Base-by-base conservation (phyloP, 192 early-diverging fungal genomes). In the Kickxella alabastrina region DNA sequence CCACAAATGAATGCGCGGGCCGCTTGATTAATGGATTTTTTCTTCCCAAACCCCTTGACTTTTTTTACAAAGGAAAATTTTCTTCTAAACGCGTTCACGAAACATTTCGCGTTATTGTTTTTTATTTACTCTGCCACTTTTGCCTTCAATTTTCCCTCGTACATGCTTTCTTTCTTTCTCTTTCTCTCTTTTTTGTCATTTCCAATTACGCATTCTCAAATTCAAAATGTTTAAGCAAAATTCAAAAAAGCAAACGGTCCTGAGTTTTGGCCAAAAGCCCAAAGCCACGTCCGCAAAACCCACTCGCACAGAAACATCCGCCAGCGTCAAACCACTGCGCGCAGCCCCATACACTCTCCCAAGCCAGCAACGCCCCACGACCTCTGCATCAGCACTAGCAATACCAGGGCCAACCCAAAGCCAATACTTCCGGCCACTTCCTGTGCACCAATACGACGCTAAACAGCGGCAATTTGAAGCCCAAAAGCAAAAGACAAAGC, bases 141-240 rank as follows among this genome's bases (percentile, higher is more conserved):
- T n/a, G n/a, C n/a, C n/a, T n/a, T n/a, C n/a, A n/a, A n/a, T n/a
- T n/a, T n/a, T n/a, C n/a, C n/a, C n/a, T n/a, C n/a, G n/a, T n/a
- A n/a, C n/a, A n/a, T n/a, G n/a, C n/a, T n/a, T n/a, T n/a, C n/a
- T n/a, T n/a, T n/a, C n/a, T n/a, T n/a, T n/a, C n/a, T n/a, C n/a
- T n/a, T n/a, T n/a, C n/a, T n/a, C n/a, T n/a, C n/a, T n/a, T n/a
- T n/a, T n/a, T n/a, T n/a, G n/a, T n/a, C n/a, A n/a, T n/a, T n/a
- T n/a, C n/a, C n/a, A n/a, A n/a, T n/a, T n/a, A n/a, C n/a, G n/a
- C n/a, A n/a, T n/a, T n/a, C n/a, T n/a, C n/a, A n/a, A n/a, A n/a
- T n/a, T 41, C 38, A 52, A 28, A 45, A 75, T 75, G 72, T 75
- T 75, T 55, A 64, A 48, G 49, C 72, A 75, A 23, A 68, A 46